phyloP scores from a whole-genome alignment of 2,329 filamentous ascomycete species.

The Hymenoscyphus infarciens region DNA sequence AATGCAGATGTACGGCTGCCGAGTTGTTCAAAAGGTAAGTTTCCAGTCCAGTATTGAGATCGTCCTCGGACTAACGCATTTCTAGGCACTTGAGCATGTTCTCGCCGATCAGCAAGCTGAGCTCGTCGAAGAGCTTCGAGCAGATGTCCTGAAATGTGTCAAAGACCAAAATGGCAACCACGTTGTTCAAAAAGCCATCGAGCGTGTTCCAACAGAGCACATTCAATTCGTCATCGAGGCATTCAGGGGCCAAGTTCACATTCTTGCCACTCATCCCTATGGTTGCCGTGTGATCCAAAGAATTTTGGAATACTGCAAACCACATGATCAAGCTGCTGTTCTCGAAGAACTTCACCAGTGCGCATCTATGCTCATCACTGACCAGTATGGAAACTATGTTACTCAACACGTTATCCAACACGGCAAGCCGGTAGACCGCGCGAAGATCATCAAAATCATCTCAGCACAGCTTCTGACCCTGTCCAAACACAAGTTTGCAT shows the following conservation, averaged over 20 bases:
- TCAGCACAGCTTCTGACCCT: slow-evolving; percentile 67
- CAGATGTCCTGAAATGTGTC: slow-evolving; percentile 71
- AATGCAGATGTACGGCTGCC: slow-evolving; percentile 85
- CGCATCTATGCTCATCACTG: slow-evolving; percentile 68
- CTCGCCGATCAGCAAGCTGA: slow-evolving; percentile 86
- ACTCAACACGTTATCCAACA: slow-evolving; percentile 85
- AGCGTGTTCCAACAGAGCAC: slow-evolving; percentile 71
- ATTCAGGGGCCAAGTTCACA: slow-evolving; percentile 70
- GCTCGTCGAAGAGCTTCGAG: slow-evolving; percentile 78
- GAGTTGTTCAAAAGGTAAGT: slow-evolving; percentile 87
- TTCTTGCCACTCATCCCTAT: slow-evolving; percentile 74
- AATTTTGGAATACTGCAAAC: slow-evolving; percentile 78
- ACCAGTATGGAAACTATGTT: slow-evolving; percentile 95
- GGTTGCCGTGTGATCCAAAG: slow-evolving; percentile 92
- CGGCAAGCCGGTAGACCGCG: slow-evolving; percentile 68
- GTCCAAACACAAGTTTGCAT: slow-evolving; percentile 94
- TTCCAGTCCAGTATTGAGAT: too few species aligned
- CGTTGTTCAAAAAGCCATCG: slow-evolving; percentile 91
- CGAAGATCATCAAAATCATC: slow-evolving; percentile 70
- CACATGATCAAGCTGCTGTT: slow-evolving; percentile 66
- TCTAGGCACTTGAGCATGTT: slow-evolving; percentile 82
- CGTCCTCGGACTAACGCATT: background rate
- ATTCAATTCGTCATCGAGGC: slow-evolving; percentile 83
- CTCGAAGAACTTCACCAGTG: slow-evolving; percentile 75
- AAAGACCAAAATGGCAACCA: slow-evolving; percentile 93